Evolutionary conservation across 2,329 filamentous ascomycete species (phyloP).

Genomic region (Colletotrichum navitas): DNA sequence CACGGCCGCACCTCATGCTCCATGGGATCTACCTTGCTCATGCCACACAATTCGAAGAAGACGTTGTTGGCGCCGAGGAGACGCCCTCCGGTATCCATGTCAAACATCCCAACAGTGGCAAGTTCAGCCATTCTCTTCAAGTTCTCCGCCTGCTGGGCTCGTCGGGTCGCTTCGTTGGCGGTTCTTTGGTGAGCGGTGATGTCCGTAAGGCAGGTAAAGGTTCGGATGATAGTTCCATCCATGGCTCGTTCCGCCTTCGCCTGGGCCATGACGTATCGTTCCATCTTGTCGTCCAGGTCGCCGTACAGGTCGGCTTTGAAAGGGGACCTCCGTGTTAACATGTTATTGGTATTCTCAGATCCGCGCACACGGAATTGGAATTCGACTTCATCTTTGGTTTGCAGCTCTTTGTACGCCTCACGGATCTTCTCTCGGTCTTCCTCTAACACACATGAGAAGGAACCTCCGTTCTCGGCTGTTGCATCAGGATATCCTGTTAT

Average conservation of each 20-base stretch:
- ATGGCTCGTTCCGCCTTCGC: conserved; percentile 60
- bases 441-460: conserved; percentile 60
- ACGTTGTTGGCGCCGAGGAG: conserved; percentile 65
- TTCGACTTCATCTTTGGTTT: conserved; percentile 53
- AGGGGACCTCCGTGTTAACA: conserved; percentile 33
- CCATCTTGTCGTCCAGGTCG: conserved; percentile 50
- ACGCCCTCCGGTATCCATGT: conserved; percentile 63
- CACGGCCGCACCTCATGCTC: conserved; percentile 58
- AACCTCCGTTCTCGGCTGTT: conserved; percentile 50
- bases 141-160: conserved; percentile 65
- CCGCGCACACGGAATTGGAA: conserved; percentile 62
- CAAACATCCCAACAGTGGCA: conserved; percentile 68
- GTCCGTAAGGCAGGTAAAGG: conserved; percentile 64
- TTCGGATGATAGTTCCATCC: conserved; percentile 58
- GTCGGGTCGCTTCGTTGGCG: conserved; percentile 61
- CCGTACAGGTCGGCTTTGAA: conserved; percentile 45
- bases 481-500: conserved; percentile 61
- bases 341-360: conserved; percentile 29
- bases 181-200: conserved; percentile 64
- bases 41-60: conserved; percentile 65
- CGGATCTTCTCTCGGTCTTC: conserved; percentile 59
- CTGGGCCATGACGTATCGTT: conserved; percentile 61
- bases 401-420: conserved; percentile 57
- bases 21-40: conserved; percentile 58
- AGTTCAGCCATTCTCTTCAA: conserved; percentile 67